A percentile compares a stretch with the other conserved stretches of the same genome.
Evolutionary conservation across 257 asterid genomes (phyloP).

Genomic region (Catharanthus roseus): DNA sequence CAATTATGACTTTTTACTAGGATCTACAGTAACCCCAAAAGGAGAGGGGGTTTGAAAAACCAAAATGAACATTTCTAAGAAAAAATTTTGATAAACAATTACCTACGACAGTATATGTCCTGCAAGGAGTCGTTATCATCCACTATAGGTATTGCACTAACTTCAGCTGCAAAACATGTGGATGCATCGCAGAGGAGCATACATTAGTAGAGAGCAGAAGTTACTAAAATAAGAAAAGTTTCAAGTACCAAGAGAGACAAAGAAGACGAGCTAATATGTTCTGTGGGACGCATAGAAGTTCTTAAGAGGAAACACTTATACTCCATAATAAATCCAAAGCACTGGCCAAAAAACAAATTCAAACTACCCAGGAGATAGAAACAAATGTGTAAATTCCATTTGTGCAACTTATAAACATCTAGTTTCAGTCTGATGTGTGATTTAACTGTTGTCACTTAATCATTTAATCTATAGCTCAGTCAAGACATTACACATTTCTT

Average conservation of each 20-base stretch:
- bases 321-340: no score
- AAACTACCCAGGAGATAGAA: no score
- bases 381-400: no score
- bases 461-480: no score
- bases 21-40: neutral
- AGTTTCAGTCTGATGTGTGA: no score
- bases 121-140: conserved; percentile 68
- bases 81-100: conserved; percentile 1
- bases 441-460: no score
- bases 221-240: neutral
- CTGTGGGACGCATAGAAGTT: neutral
- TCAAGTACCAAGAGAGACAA: no score
- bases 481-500: no score
- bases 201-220: conserved; percentile 1
- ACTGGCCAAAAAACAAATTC: no score
- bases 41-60: neutral
- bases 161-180: conserved; percentile 45
- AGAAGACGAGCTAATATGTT: neutral
- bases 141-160: conserved; percentile 69
- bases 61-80: neutral
- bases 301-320: no score
- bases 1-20: conserved; percentile 1
- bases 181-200: neutral
- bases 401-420: no score
- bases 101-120: conserved; percentile 74